A percentile compares a stretch with the other conserved stretches of the same genome.
Evolutionary conservation across 371 early-diverging fungal genomes (phyloP).

Genomic region (Enteropsectra breve): DNA sequence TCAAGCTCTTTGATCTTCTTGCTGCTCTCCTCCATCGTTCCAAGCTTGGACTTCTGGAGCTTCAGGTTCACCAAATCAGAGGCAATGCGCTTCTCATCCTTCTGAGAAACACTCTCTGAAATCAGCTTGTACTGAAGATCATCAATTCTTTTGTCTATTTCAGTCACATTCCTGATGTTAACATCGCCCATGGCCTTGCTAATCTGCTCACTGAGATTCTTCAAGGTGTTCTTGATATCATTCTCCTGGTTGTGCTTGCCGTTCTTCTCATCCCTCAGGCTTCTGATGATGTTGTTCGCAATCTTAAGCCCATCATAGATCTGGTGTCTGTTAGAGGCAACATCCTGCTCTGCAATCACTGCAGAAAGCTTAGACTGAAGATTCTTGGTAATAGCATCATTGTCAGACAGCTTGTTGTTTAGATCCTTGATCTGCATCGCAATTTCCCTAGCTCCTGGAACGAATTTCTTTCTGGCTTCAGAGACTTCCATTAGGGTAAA

Average conservation of each 20-base stretch:
- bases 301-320: constrained; percentile 6
- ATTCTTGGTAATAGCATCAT: constrained; percentile 14
- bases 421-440: constrained; percentile 1
- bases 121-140: constrained; percentile 45
- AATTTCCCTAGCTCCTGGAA: constrained; percentile 24
- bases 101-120: constrained; percentile 1
- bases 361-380: background rate
- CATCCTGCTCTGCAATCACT: background rate
- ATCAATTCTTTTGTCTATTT: constrained; percentile 43
- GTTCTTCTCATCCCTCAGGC: constrained; percentile 20
- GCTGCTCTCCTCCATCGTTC: constrained; percentile 27
- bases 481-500: background rate
- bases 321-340: constrained; percentile 9
- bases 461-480: background rate
- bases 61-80: constrained; percentile 33
- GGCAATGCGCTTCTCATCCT: constrained; percentile 47
- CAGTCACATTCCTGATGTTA: constrained; percentile 18
- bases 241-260: background rate
- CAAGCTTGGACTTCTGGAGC: constrained; percentile 38
- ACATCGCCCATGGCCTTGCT: background rate
- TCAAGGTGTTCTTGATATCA: constrained; percentile 4
- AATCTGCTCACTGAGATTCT: background rate
- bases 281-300: constrained; percentile 18
- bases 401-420: background rate
- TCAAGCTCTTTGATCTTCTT: constrained; percentile 24